Evolutionary conservation across 192 early-diverging fungal species (phyloP).

Genomic region (Thamnidium elegans): DNA sequence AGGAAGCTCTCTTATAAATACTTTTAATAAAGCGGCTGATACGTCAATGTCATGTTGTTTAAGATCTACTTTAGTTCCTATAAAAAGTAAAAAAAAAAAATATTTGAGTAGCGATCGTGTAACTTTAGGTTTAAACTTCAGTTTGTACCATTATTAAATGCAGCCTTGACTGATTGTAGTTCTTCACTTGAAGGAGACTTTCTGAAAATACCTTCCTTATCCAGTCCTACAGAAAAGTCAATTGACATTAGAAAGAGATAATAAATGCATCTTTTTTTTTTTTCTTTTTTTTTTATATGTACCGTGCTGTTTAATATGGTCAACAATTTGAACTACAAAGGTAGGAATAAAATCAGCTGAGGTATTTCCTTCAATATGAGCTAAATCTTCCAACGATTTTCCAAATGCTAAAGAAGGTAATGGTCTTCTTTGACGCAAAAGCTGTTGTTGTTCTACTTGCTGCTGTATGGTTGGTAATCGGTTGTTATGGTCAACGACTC

Average conservation of each 20-base stretch:
- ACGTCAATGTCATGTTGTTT: slow-evolving; percentile 73
- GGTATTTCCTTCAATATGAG: not conserved
- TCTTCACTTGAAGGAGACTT: slow-evolving; percentile 73
- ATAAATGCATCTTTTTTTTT: not conserved
- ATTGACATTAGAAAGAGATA: not conserved
- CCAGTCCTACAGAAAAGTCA: slow-evolving; percentile 49
- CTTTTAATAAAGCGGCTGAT: slow-evolving; percentile 77
- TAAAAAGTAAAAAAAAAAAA: not conserved
- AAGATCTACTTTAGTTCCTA: slow-evolving; percentile 56
- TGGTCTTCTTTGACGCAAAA: not conserved
- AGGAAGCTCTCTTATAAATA: slow-evolving; percentile 81
- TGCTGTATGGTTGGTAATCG: not conserved
- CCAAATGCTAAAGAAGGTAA: slow-evolving; percentile 57
- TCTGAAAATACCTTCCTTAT: slow-evolving; percentile 82
- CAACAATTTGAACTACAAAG: slow-evolving; percentile 70
- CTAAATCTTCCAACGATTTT: slow-evolving; percentile 61
- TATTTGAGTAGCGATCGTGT: not conserved
- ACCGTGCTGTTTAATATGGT: slow-evolving; percentile 68
- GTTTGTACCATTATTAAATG: slow-evolving; percentile 48
- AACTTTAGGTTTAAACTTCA: not conserved
- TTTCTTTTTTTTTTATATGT: not conserved
- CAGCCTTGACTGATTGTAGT: slow-evolving; percentile 61
- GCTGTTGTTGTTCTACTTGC: not conserved
- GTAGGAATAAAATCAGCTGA: slow-evolving; percentile 62
- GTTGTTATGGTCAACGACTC: slow-evolving; percentile 55